These are phyloP conservation scores for Mucor racemosus DNA, from an alignment of 371 early-diverging fungal genomes.

Conservation along the genomic window DNA sequence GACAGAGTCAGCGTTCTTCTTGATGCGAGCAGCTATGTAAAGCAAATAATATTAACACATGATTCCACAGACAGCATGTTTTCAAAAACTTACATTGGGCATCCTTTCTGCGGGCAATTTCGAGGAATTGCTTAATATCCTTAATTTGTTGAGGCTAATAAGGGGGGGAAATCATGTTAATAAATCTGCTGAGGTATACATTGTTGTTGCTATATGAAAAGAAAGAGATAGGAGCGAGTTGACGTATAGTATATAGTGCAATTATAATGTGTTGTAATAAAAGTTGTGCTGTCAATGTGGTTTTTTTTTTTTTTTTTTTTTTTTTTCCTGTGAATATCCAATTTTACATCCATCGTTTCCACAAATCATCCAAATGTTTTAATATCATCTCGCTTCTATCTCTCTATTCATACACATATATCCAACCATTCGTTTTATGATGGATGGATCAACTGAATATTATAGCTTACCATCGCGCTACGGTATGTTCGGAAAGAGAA, in stretches of 20 bases:
- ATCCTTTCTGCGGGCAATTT: slow-evolving; percentile 95
- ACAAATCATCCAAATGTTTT: neutral
- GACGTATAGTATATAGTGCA: neutral
- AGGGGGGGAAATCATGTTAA: neutral
- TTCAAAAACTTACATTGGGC: slow-evolving; percentile 49
- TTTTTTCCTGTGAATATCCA: neutral
- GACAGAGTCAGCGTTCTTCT: slow-evolving; percentile 94
- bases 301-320: neutral
- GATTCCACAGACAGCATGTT: neutral
- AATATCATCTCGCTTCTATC: neutral
- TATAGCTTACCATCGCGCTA: slow-evolving; percentile 33
- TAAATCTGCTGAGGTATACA: neutral
- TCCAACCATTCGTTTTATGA: slow-evolving; percentile 16
- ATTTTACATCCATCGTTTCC: neutral
- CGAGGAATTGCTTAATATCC: slow-evolving; percentile 98
- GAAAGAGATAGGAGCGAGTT: neutral
- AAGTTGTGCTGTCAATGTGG: neutral
- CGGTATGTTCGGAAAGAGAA: slow-evolving; percentile 36
- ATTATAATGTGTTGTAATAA: neutral
- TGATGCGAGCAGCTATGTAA: slow-evolving; percentile 85
- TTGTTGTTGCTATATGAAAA: neutral
- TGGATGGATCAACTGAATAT: neutral
- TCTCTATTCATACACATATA: slow-evolving; percentile 5
- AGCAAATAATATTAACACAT: neutral
- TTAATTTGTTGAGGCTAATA: slow-evolving; percentile 93